These are phyloP conservation scores for Cinnamomum micranthum DNA, from an alignment of 164 flowering plant species.

Conservation along the genomic window DNA sequence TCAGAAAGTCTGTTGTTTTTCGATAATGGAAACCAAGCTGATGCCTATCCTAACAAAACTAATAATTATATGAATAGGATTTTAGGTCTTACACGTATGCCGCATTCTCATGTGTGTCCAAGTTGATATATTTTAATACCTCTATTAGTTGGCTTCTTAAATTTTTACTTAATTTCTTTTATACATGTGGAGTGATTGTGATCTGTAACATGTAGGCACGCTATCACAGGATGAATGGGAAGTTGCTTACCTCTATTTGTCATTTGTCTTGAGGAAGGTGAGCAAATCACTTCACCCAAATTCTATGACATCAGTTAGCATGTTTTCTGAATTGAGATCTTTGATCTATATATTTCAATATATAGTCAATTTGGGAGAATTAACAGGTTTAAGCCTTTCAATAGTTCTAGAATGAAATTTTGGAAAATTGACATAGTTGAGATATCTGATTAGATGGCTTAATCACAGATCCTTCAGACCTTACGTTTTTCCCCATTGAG, in stretches of 20 bases:
- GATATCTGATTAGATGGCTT: background rate
- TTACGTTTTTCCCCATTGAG: too few relatives aligned
- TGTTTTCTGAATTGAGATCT: background rate
- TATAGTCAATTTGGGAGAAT: background rate
- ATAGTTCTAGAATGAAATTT: background rate
- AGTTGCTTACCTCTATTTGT: constrained; percentile 75
- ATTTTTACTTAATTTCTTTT: too few relatives aligned
- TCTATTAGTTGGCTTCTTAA: too few relatives aligned
- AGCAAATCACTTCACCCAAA: background rate
- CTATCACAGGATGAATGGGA: constrained; percentile 96
- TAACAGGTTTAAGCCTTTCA: too few relatives aligned
- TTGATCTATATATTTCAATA: background rate
- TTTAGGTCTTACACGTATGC: too few relatives aligned
- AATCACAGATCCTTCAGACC: background rate
- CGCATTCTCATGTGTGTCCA: too few relatives aligned
- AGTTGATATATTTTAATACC: too few relatives aligned
- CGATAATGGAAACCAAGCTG: too few relatives aligned
- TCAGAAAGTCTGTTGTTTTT: too few relatives aligned
- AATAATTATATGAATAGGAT: too few relatives aligned
- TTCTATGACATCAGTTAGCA: background rate
- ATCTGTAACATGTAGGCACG: constrained; percentile 48
- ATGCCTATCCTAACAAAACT: too few relatives aligned
- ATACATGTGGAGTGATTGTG: too few relatives aligned
- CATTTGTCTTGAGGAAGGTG: constrained; percentile 93
- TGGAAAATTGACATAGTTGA: background rate